Base-by-base conservation (phyloP, 176 grass and related monocot genomes). In the Metroxylon sagu region DNA sequence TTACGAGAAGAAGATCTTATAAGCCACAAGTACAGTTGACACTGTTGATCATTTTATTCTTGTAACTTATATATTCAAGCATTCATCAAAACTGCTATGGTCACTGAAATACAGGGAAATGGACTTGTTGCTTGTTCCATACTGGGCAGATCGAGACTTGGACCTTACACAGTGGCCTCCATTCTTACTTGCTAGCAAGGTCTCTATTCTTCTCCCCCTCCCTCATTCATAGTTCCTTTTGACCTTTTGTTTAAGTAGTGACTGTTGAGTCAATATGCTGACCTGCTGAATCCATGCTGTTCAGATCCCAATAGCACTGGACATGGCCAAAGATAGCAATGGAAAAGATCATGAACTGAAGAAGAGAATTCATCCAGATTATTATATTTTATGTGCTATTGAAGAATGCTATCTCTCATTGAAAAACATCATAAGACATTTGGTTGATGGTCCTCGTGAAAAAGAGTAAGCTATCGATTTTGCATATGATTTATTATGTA, bases 141-240 rank as follows among this genome's bases (percentile, higher is more conserved):
- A 96, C 48, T 90, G 76, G 65, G 82, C 85, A 66, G 80, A 90
- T 52, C 77, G 75, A 68, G 83, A 90, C 56, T 52, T 85, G 75
- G 81, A 82, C 31, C 70, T 96, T 68, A 87, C 87, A 48, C 91
- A 96, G 43, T 96, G 92, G 92, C 92, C 92, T 69, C 92, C 92
- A 17, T 96, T 96, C 75, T 70, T 96, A 52, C 92, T 96, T 62
- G 92, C 92, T 71, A 96, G 83, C 75, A 96, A 90, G 83, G 92
- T 96, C 56, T 18, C 4, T 10, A 43, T 43, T 43, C 10, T 12
- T 10, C 21, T 12, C 35, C 8, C 35, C 35, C 35, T 14, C 35
- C 8, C 35, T 10, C 10, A 12, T 43, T 10, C 21, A 23, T 23
- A 0, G 21, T 14, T 43, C 12, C 10, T 43, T 10, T 43, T 43